These are phyloP conservation scores for Wallemia hederae DNA, from an alignment of 1,284 basidiomycete genomes.

Conservation along the genomic window DNA sequence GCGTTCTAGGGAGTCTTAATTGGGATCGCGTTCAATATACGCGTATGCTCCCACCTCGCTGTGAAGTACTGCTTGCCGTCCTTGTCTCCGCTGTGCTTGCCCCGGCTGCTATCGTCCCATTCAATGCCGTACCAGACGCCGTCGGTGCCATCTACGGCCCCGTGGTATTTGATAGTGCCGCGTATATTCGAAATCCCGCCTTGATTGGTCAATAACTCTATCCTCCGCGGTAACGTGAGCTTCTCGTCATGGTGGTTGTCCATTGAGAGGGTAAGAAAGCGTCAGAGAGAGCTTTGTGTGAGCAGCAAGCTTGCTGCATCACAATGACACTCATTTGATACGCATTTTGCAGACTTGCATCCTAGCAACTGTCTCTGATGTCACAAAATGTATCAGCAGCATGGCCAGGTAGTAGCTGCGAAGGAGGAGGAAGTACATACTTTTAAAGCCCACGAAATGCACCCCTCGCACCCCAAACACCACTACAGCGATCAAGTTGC, in stretches of 20 bases:
- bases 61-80: conserved; percentile 49
- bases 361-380: no score
- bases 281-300: no score
- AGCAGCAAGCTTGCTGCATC: no score
- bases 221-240: neutral
- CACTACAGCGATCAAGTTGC: no score
- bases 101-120: conserved; percentile 60
- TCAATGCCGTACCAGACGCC: conserved; percentile 75
- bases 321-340: no score
- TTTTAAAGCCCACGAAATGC: no score
- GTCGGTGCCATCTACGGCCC: conserved; percentile 30
- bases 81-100: conserved; percentile 61
- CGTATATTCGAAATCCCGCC: neutral
- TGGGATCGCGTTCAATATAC: no score
- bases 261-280: neutral
- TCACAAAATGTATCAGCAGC: no score
- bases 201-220: neutral
- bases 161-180: conserved; percentile 35
- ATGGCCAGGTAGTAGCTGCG: no score
- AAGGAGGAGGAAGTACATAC: no score
- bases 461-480: no score
- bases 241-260: neutral
- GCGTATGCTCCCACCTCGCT: conserved; percentile 28
- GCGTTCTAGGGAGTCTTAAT: neutral
- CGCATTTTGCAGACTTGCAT: no score